Evolutionary conservation across 2,329 filamentous ascomycete genomes (phyloP).

Genomic region (Thielaviopsis euricoi): DNA sequence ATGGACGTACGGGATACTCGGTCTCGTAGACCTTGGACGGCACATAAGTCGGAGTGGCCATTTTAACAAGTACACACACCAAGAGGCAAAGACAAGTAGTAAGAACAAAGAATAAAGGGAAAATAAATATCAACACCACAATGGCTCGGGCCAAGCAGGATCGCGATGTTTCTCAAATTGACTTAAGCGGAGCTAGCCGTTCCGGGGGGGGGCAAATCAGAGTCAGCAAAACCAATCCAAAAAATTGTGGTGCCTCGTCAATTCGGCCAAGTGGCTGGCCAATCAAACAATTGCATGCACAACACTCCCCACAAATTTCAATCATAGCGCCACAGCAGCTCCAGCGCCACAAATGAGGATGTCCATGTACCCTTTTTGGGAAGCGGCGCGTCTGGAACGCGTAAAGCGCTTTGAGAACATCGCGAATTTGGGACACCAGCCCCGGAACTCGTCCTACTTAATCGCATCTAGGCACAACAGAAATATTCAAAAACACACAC

Average conservation of each 20-base stretch:
- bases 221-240: not conserved
- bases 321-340: not conserved
- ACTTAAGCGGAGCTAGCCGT: not conserved
- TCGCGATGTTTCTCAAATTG: not conserved
- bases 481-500: not conserved
- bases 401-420: not conserved
- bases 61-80: not conserved
- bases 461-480: not conserved
- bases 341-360: not conserved
- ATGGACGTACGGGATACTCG: conserved; percentile 64
- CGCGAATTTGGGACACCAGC: not conserved
- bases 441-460: not conserved
- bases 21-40: conserved; percentile 60
- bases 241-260: not conserved
- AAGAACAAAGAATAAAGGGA: not conserved
- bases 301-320: not conserved
- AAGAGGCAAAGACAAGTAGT: not conserved
- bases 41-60: conserved; percentile 9
- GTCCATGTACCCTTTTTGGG: conserved; percentile 6
- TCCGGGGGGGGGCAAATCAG: not conserved
- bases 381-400: not conserved
- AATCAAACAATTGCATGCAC: not conserved
- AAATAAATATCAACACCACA: not conserved
- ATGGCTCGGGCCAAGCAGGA: not conserved
- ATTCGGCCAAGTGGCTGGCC: not conserved